Percentiles rank a stretch among this genome's conserved stretches.
These are phyloP conservation scores for Allantophomopsis lycopodina DNA, from an alignment of 2,329 filamentous ascomycete genomes.

Conservation along the genomic window DNA sequence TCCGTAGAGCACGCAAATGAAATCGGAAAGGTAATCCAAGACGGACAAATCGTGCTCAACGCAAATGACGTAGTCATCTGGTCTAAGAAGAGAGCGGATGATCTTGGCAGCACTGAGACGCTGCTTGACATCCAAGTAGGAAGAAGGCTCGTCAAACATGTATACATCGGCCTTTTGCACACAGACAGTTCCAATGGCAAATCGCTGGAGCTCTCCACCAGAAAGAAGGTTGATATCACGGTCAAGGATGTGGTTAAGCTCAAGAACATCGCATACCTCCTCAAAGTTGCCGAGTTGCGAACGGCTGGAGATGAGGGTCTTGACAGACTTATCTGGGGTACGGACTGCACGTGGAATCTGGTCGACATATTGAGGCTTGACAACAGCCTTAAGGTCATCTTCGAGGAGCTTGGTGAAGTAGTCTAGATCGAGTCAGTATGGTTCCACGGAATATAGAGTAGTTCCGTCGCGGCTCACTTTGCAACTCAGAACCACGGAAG, in stretches of 20 bases:
- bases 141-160: constrained; percentile 99
- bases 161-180: constrained; percentile 96
- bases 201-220: constrained; percentile 95
- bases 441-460: not conserved
- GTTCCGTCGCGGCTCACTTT: constrained; percentile 50
- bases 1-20: constrained; percentile 94
- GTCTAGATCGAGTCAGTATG: constrained; percentile 35
- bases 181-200: constrained; percentile 90
- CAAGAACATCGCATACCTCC: constrained; percentile 64
- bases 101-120: constrained; percentile 84
- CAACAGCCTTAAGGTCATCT: constrained; percentile 92
- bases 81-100: constrained; percentile 78
- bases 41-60: constrained; percentile 99
- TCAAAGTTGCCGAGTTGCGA: constrained; percentile 67
- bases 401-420: constrained; percentile 98
- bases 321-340: constrained; percentile 66
- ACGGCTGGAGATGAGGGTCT: constrained; percentile 63
- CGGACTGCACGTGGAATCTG: constrained; percentile 92
- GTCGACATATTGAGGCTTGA: constrained; percentile 96
- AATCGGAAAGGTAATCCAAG: constrained; percentile 96
- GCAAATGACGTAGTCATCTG: constrained; percentile 93
- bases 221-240: constrained; percentile 84
- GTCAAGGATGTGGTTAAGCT: constrained; percentile 79
- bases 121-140: constrained; percentile 98
- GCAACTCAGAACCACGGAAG: constrained; percentile 92